Evolutionary conservation across 306 rosid genomes (phyloP), one percentile per base, ranked within the genome.

Genomic region (Medicago arabica): DNA sequence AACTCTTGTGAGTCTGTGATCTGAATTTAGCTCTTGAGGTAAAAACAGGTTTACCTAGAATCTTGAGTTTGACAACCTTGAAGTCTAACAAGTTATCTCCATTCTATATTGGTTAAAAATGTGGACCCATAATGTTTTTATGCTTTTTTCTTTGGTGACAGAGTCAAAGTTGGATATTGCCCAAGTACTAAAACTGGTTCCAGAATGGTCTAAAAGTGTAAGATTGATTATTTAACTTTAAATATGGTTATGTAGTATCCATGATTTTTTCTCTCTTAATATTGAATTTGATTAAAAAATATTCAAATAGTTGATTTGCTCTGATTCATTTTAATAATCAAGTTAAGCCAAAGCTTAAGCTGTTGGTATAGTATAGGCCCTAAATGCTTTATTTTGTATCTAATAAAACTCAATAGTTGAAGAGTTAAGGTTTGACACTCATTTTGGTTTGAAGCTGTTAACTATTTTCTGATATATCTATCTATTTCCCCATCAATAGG

Each of bases 191-290:
- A 84, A 79, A 78, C 83, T 95, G 82, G 92, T 86, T 61, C 92
- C 93, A 39, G 85, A 88, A 77, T 95, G 98, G 98, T 86, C 98
- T 75, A 87, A 83, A 81, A 92, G 89, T 92, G 98, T 95, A 92
- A 86, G 96, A 81, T 81, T 67, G 63, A 54, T 76, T 77, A 14
- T 65, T 59, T 76, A 62, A 25, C 16, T 70, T 64, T 70, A 53
- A 51, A 39, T 25, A 28, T 70, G 68, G 43, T 34, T 72, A 36
- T 79, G 64, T 63, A 7, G 13, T 83, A 66, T 54, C 14, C 25
- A 25, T 65, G 47, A 15, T 58, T 49, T 14, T 23, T 21, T 81
- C 60, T 53, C 67, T 68, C 58, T 14, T 0, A 31, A 16, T n/a
- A 10, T 53, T 6, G 23, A 73, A 40, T 60, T 23, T 74, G 71